Evolutionary conservation across 2,329 filamentous ascomycete species (phyloP).

Genomic region (Ceratocystis variospora): DNA sequence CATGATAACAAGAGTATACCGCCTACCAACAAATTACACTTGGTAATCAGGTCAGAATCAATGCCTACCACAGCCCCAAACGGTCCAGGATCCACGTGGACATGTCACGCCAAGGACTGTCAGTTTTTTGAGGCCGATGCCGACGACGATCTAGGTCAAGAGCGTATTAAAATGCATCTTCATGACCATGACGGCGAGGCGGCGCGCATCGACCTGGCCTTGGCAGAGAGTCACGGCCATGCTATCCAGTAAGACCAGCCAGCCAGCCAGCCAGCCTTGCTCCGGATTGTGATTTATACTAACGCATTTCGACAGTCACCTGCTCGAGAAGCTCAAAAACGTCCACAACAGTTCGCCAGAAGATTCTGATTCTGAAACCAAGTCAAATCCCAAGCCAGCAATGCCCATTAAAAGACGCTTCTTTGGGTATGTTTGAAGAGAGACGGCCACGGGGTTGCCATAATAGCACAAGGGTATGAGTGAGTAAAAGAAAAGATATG

Average conservation of each 20-base stretch:
- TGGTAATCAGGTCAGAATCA: conserved; percentile 37
- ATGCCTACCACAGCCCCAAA: conserved; percentile 36
- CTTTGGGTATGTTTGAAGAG: conserved; percentile 7
- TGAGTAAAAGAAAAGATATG: not conserved
- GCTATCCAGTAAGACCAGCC: conserved; percentile 45
- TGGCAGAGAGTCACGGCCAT: conserved; percentile 44
- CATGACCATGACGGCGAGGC: conserved; percentile 44
- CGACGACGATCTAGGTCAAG: conserved; percentile 40
- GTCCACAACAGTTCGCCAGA: not conserved
- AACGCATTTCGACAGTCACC: conserved; percentile 31
- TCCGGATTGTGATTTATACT: conserved; percentile 23
- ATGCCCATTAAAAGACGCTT: not conserved
- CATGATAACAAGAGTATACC: not conserved
- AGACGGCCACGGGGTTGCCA: not conserved
- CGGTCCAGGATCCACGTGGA: conserved; percentile 51
- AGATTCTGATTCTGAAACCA: not conserved
- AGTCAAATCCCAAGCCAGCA: not conserved
- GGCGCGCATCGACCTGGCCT: conserved; percentile 36
- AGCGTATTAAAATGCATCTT: conserved; percentile 45
- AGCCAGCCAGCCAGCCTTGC: conserved; percentile 11
- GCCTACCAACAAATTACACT: not conserved
- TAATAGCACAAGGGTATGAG: not conserved
- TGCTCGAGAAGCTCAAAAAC: conserved; percentile 38
- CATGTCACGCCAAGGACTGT: conserved; percentile 52
- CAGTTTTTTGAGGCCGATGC: conserved; percentile 48